A percentile compares a stretch with the other conserved stretches of the same genome.
Conservation (phyloP, 2,329 filamentous ascomycete genomes). For the Aspergillus sp. region DNA sequence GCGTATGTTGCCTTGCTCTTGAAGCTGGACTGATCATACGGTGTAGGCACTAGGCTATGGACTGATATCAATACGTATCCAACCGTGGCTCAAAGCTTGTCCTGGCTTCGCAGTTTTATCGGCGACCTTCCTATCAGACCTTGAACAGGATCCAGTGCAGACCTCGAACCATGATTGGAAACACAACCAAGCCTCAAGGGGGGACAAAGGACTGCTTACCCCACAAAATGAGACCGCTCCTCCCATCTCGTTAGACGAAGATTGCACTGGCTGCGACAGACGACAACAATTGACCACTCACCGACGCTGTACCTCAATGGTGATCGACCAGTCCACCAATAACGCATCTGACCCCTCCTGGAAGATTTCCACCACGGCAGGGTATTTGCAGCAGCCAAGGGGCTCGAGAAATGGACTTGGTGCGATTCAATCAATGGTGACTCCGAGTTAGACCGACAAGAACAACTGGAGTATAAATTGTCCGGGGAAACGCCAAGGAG, state of each 20-base stretch:
- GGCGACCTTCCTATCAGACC: neutral
- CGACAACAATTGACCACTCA: conserved; percentile 2
- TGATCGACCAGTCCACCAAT: neutral
- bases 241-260: neutral
- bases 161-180: neutral
- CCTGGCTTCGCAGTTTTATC: neutral
- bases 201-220: neutral
- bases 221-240: conserved; percentile 6
- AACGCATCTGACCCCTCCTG: neutral
- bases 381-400: neutral
- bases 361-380: neutral
- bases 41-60: neutral
- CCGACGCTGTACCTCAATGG: neutral
- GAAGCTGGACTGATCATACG: neutral
- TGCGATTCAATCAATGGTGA: neutral
- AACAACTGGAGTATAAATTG: neutral
- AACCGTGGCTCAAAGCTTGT: neutral
- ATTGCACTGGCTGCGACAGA: neutral
- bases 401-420: neutral
- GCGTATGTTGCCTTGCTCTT: neutral
- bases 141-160: neutral
- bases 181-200: neutral
- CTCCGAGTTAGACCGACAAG: neutral
- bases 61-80: neutral
- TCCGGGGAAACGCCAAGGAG: neutral